Evolutionary conservation across 345 rosid species (phyloP).

Genomic region (Lepidium didymum): DNA sequence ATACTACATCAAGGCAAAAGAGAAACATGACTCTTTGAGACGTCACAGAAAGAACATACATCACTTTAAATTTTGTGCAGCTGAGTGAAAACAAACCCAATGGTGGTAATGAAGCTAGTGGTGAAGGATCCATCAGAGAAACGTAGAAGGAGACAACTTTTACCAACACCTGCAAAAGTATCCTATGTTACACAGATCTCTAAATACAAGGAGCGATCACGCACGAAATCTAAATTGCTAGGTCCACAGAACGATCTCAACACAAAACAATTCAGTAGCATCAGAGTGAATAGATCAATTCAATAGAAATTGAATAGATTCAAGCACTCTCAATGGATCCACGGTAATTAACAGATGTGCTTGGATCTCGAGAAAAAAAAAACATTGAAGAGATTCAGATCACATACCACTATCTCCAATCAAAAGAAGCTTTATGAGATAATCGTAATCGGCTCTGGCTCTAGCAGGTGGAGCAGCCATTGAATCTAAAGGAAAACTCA

Average conservation of each 20-base stretch:
- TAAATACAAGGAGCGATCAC: constrained; percentile 7
- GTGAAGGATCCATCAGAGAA: constrained; percentile 97
- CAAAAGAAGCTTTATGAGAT: constrained; percentile 71
- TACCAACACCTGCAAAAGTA: constrained; percentile 55
- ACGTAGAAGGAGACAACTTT: constrained; percentile 94
- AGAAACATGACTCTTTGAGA: background rate
- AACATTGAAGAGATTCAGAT: constrained; percentile 8
- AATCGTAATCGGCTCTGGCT: constrained; percentile 73
- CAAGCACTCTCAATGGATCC: background rate
- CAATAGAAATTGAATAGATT: background rate
- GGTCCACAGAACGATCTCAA: constrained; percentile 9
- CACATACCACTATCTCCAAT: constrained; percentile 67
- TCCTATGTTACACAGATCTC: background rate
- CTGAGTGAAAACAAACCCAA: constrained; percentile 48
- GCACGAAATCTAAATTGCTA: background rate
- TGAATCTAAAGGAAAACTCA: constrained; percentile 13
- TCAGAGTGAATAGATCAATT: constrained; percentile 1
- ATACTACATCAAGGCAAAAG: constrained; percentile 35
- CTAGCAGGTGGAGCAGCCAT: constrained; percentile 82
- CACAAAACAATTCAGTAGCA: background rate
- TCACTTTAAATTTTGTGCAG: background rate
- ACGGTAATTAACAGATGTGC: background rate
- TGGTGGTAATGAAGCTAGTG: constrained; percentile 93
- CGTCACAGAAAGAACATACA: background rate
- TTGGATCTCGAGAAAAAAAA: background rate